Evolutionary conservation across 257 asterid species (phyloP).

Genomic region (Ligustrum vulgare): DNA sequence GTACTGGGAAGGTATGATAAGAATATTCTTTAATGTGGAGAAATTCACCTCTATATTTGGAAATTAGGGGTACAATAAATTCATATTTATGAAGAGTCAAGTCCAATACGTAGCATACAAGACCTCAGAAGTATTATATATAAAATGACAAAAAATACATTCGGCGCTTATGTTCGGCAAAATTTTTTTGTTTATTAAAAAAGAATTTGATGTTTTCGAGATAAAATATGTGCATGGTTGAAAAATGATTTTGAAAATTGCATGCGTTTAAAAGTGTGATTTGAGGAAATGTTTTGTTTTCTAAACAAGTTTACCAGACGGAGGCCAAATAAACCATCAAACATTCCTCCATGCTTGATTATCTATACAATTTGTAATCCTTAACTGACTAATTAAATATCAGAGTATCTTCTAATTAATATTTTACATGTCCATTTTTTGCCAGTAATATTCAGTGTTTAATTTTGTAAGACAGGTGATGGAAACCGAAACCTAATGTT

Average conservation of each 20-base stretch:
- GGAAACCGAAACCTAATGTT: neutral
- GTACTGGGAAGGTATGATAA: neutral
- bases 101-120: neutral
- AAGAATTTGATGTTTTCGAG: too few relatives aligned
- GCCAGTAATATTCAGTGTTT: neutral
- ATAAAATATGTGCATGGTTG: too few relatives aligned
- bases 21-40: neutral
- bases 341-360: neutral
- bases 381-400: neutral
- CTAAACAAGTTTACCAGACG: too few relatives aligned
- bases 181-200: too few relatives aligned
- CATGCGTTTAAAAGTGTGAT: too few relatives aligned
- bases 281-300: too few relatives aligned
- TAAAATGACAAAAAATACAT: neutral
- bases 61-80: neutral
- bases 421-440: neutral
- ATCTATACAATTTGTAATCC: neutral
- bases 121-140: neutral
- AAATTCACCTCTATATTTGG: neutral
- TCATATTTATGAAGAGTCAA: neutral
- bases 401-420: too few relatives aligned
- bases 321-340: neutral
- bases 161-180: too few relatives aligned
- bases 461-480: slow-evolving; percentile 15
- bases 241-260: too few relatives aligned